Percentiles rank a stretch among this genome's conserved stretches.
phyloP scores from a whole-genome alignment of 2,329 filamentous ascomycete species.

The Dendrostoma leiphaemia region DNA sequence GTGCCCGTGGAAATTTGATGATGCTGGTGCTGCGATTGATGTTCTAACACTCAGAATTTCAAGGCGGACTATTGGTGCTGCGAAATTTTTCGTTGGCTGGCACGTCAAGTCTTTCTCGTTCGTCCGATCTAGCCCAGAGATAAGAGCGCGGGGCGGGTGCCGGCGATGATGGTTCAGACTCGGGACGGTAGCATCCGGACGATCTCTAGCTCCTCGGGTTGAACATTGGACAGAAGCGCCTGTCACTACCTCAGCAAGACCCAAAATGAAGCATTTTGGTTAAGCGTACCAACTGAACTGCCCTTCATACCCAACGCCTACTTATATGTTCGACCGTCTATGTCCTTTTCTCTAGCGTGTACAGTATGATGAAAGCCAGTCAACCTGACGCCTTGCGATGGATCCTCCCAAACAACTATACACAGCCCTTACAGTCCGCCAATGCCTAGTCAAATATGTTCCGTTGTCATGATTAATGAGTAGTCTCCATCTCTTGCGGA shows the following conservation, averaged over 20 bases:
- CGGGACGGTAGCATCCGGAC: not conserved
- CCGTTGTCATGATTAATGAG: not conserved
- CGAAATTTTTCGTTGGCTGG: too few species aligned
- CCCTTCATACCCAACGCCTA: too few species aligned
- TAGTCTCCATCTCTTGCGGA: not conserved
- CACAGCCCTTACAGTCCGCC: not conserved
- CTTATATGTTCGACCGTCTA: not conserved
- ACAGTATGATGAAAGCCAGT: not conserved
- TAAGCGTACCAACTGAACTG: too few species aligned
- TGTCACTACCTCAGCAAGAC: too few species aligned
- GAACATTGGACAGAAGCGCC: too few species aligned
- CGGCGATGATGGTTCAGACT: not conserved
- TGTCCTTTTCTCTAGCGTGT: not conserved
- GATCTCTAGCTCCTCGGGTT: not conserved
- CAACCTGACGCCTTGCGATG: constrained; percentile 18
- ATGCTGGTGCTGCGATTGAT: not conserved
- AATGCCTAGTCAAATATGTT: not conserved
- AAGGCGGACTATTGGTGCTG: too few species aligned
- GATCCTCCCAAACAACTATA: not conserved
- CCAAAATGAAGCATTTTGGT: too few species aligned
- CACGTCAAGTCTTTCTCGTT: not conserved
- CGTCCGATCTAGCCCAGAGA: not conserved
- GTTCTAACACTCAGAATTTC: too few species aligned
- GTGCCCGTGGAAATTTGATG: too few species aligned
- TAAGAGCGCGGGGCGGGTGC: constrained; percentile 7